These are phyloP conservation scores for Aspergillus indologenus DNA, from an alignment of 495 filamentous ascomycete species.

Conservation along the genomic window DNA sequence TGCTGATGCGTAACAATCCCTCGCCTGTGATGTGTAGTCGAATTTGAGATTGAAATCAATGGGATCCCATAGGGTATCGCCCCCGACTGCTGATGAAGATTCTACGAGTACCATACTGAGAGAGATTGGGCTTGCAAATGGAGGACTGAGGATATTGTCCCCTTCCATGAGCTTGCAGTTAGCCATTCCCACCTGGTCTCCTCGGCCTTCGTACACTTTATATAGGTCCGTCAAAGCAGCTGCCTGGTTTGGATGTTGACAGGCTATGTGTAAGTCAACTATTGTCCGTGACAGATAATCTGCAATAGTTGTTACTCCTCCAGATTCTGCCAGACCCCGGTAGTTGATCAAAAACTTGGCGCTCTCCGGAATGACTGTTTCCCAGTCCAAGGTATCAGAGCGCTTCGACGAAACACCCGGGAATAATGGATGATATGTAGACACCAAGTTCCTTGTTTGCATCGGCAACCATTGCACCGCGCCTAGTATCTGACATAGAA, in stretches of 20 bases:
- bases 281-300: background rate
- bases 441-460: background rate
- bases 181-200: background rate
- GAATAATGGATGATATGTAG: background rate
- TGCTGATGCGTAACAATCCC: background rate
- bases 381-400: background rate
- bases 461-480: background rate
- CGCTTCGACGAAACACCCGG: background rate
- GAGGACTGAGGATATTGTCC: background rate
- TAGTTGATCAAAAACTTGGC: background rate
- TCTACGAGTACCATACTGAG: background rate
- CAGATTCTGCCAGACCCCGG: background rate
- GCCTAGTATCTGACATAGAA: background rate
- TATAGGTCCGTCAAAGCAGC: background rate
- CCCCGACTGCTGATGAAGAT: background rate
- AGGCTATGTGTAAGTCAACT: background rate
- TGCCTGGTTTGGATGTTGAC: background rate
- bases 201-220: background rate
- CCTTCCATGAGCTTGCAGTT: constrained; percentile 1
- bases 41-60: background rate
- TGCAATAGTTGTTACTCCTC: background rate
- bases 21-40: background rate
- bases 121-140: background rate
- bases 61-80: background rate
- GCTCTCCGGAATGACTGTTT: background rate